Evolutionary conservation across 2,329 filamentous ascomycete species (phyloP), one percentile per base, ranked within the genome.

Genomic region (Lecanosticta acicola): DNA sequence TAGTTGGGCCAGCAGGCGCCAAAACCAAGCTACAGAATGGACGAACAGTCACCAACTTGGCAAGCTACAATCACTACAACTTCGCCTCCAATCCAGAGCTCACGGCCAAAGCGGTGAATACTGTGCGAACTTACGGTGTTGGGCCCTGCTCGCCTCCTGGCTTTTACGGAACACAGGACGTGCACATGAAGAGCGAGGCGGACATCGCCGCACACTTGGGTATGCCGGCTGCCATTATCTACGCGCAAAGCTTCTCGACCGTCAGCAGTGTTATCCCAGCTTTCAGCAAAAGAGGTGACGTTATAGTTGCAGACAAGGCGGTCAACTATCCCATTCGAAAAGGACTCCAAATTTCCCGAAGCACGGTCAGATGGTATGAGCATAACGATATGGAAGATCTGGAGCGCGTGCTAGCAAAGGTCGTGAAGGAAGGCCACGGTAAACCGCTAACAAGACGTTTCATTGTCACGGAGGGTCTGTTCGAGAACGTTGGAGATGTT

Each of bases 111-210:
- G 93, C 91, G 1, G 89, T 98, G 52, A 84, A 91, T 66, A 94
- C 90, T 0, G 78, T 98, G 32, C 86, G 91, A 49, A 94, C 87
- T 16, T 98, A 98, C 60, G 93, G 93, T 46, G 94, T 98, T 33
- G 94, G 93, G 7, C 91, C 93, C 46, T 98, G 93, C 65, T 93
- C 93, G 16, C 93, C 93, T 14, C 93, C 93, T 4, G 90, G 94
- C 54, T 98, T 98, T 72, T 98, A 98, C 71, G 93, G 90, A 55
- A 98, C 89, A 24, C 91, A 97, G 67, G 93, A 98, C 69, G 90
- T 97, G 37, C 93, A 98, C 68, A 91, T 96, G 80, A 93, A 94
- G 73, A 89, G 88, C 13, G 93, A 98, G 70, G 81, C 87, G 46
- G 91, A 97, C 65, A 90, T 98, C 62, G 89, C 93, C 18, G 79